These are phyloP conservation scores for Pseudoperonospora humuli DNA, from an alignment of 352 stramenopile genomes.

Conservation along the genomic window DNA sequence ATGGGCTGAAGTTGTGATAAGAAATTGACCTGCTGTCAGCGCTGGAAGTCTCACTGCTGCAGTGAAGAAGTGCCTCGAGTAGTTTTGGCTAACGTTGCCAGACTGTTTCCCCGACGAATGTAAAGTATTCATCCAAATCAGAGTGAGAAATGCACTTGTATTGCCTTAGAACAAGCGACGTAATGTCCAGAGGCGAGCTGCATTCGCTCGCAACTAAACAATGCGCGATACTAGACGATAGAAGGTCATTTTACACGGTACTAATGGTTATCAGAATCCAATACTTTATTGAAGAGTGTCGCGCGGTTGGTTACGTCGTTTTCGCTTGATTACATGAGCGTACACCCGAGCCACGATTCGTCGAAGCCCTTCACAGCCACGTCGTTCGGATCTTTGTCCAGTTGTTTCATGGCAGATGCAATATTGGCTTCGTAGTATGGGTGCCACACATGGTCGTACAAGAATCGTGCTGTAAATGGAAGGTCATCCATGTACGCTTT, in stretches of 20 bases:
- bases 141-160: too few species aligned
- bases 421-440: conserved; percentile 65
- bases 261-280: neutral
- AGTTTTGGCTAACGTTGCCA: too few species aligned
- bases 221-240: too few species aligned
- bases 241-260: neutral
- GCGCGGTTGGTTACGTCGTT: neutral
- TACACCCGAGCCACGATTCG: conserved; percentile 60
- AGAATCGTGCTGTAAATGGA: conserved; percentile 61
- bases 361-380: conserved; percentile 21
- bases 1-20: too few species aligned
- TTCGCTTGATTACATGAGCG: conserved; percentile 38
- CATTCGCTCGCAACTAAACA: too few species aligned
- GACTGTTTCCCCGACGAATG: too few species aligned
- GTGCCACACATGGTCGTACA: conserved; percentile 76
- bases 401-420: conserved; percentile 59
- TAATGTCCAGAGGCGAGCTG: too few species aligned
- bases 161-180: too few species aligned
- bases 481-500: conserved; percentile 65
- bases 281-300: neutral
- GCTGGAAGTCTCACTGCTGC: too few species aligned
- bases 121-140: too few species aligned
- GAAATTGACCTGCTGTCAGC: conserved; percentile 16
- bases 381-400: conserved; percentile 37
- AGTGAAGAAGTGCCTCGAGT: too few species aligned